Evolutionary conservation across 495 filamentous ascomycete species (phyloP), one percentile per base, ranked within the genome.

Genomic region (Neurospora sp.): DNA sequence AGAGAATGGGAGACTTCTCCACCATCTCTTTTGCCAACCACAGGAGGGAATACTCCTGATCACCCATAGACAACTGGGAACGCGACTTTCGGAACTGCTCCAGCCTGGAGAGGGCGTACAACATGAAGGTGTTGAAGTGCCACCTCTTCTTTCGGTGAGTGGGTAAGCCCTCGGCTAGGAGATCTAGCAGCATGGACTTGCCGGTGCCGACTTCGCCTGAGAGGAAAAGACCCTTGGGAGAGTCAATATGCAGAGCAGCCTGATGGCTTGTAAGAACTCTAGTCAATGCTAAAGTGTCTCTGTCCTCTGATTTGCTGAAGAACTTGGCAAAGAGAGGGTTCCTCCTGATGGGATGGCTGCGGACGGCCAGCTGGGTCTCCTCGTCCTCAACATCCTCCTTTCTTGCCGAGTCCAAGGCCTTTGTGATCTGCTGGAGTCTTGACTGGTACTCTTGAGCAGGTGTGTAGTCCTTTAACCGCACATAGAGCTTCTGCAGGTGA

Each of bases 91-190:
- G 83, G 35, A 90, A 84, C 40, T 82, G 78, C 75, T 93, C 92
- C 5, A 93, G 80, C 41, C 84, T 86, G 4, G 90, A 88, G 38
- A 92, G 81, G 2, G 86, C 89, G 72, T 93, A 87, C 10, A 93
- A 80, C 90, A 93, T 93, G 75, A 93, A 93, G 0, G 88, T 91
- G 78, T 91, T 91, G 80, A 92, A 93, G 78, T 93, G 90, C 88
- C 89, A 93, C 72, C 91, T 82, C 71, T 86, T 84, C 80, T 94
- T 93, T 76, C 87, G 88, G 18, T 82, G 80, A 18, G 86, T 91
- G 5, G 92, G 92, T 7, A 93, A 79, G 70, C 88, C 89, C 70
- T 91, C 89, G 18, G 89, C 89, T 39, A 93, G 87, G 11, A 93
- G 82, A 76, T 93, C 91, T 1, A 91, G 82, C 5, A 93, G 85